phyloP scores from a whole-genome alignment of 2,329 filamentous ascomycete species.

The Neopestalotiopsis sp. region DNA sequence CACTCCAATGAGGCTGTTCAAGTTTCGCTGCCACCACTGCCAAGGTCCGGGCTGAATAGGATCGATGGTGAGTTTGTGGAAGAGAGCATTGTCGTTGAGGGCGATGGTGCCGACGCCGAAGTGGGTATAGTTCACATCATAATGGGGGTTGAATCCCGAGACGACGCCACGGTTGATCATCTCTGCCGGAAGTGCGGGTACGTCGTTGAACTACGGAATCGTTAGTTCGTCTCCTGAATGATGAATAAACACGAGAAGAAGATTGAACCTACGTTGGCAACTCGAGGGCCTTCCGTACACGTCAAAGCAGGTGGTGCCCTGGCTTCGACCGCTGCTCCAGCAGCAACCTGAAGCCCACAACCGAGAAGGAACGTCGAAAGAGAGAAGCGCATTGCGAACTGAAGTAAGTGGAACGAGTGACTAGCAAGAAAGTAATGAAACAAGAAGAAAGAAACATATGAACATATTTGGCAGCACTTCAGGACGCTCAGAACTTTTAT shows the following conservation, averaged over 20 bases:
- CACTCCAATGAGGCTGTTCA: neutral
- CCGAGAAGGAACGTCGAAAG: neutral
- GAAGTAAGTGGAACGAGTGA: neutral
- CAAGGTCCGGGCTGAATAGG: neutral
- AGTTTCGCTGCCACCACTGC: neutral
- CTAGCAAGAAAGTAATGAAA: neutral
- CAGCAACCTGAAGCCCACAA: neutral
- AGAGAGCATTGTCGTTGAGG: neutral
- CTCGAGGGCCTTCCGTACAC: neutral
- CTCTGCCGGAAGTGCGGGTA: neutral
- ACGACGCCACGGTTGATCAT: neutral
- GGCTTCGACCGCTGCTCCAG: neutral
- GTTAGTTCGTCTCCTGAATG: neutral
- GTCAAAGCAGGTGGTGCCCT: neutral
- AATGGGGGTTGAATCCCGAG: slow-evolving; percentile 6
- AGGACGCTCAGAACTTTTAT: neutral
- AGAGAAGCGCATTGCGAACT: neutral
- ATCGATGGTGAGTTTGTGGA: neutral
- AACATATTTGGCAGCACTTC: neutral
- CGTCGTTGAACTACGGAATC: neutral
- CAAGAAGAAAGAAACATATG: neutral
- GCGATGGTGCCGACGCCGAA: neutral
- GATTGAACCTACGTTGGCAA: neutral
- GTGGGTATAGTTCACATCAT: slow-evolving; percentile 11
- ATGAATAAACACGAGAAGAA: neutral